Evolutionary conservation across 2,329 filamentous ascomycete genomes (phyloP).

Genomic region (Thelonectria blattea): DNA sequence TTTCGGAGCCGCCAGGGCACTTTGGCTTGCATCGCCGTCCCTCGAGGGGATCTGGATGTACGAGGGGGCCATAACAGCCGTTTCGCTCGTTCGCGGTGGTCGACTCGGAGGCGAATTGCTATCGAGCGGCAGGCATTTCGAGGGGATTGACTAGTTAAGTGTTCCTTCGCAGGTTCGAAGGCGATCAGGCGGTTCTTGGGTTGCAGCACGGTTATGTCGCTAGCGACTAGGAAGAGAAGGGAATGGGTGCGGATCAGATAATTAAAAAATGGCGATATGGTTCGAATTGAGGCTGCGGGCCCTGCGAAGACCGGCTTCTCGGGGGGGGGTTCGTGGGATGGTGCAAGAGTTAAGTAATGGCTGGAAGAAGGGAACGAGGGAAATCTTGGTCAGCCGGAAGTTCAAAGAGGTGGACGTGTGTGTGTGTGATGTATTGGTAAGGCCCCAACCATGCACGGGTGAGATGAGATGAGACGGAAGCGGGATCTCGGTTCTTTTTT

Average conservation of each 20-base stretch:
- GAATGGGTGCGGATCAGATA: constrained; percentile 15
- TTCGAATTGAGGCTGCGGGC: constrained; percentile 1
- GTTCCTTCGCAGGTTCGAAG: background rate
- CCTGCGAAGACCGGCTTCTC: constrained; percentile 25
- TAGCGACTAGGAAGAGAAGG: constrained; percentile 23
- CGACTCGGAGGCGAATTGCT: constrained; percentile 4
- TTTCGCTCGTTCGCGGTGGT: background rate
- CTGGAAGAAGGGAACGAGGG: background rate
- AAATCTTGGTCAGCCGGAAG: constrained; percentile 12
- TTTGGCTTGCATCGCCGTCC: constrained; percentile 40
- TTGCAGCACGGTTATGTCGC: constrained; percentile 1
- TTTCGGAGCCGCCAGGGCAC: constrained; percentile 31
- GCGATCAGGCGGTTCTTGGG: background rate
- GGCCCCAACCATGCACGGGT: constrained; percentile 3
- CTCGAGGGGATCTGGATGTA: constrained; percentile 55
- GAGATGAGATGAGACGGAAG: constrained; percentile 21
- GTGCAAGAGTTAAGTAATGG: constrained; percentile 17
- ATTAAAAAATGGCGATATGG: constrained; percentile 11
- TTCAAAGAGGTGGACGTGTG: background rate
- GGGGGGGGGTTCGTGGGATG: constrained; percentile 13
- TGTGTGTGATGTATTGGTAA: no score
- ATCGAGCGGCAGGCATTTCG: constrained; percentile 27
- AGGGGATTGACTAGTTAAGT: constrained; percentile 11
- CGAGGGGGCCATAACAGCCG: constrained; percentile 55
- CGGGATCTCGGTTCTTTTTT: constrained; percentile 17